phyloP scores from a whole-genome alignment of 331 rosid genomes.

The Stylosanthes scabra region DNA sequence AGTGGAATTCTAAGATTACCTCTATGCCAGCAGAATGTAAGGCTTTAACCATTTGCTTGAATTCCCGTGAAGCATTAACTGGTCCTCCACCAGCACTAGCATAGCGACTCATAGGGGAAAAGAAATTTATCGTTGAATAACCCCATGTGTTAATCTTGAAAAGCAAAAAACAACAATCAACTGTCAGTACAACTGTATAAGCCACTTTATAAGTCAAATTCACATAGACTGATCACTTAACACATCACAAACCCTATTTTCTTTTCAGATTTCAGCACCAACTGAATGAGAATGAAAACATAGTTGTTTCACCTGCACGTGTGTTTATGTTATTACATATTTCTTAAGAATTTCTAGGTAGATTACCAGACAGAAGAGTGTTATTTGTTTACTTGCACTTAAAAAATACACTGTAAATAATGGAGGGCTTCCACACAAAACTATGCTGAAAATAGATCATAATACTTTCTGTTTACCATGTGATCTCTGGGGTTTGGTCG shows the following conservation, averaged over 20 bases:
- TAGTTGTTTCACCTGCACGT: background rate
- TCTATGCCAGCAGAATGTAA: slow-evolving; percentile 94
- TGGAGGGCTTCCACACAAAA: slow-evolving; percentile 17
- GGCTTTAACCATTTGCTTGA: slow-evolving; percentile 94
- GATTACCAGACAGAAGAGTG: slow-evolving; percentile 1
- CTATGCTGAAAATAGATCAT: slow-evolving; percentile 22
- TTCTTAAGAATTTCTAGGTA: slow-evolving; percentile 11
- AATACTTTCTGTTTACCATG: slow-evolving; percentile 66
- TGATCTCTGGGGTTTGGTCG: slow-evolving; percentile 91
- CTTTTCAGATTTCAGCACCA: slow-evolving; percentile 19
- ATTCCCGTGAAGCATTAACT: slow-evolving; percentile 80
- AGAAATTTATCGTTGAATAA: slow-evolving; percentile 94
- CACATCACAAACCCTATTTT: slow-evolving; percentile 1
- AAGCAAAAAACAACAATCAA: slow-evolving; percentile 34
- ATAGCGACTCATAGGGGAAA: slow-evolving; percentile 98
- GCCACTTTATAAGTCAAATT: slow-evolving; percentile 38
- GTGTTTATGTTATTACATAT: slow-evolving; percentile 9
- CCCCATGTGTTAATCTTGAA: slow-evolving; percentile 97
- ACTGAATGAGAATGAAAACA: slow-evolving; percentile 8
- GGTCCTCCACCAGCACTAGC: slow-evolving; percentile 98
- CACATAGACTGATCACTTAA: slow-evolving; percentile 28
- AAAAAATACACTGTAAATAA: slow-evolving; percentile 19
- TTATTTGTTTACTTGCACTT: slow-evolving; percentile 19
- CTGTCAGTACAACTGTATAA: slow-evolving; percentile 28
- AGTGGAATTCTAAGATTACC: slow-evolving; percentile 52